phyloP scores from a whole-genome alignment of 108 stramenopile species.

The Licmophora abbreviata region DNA sequence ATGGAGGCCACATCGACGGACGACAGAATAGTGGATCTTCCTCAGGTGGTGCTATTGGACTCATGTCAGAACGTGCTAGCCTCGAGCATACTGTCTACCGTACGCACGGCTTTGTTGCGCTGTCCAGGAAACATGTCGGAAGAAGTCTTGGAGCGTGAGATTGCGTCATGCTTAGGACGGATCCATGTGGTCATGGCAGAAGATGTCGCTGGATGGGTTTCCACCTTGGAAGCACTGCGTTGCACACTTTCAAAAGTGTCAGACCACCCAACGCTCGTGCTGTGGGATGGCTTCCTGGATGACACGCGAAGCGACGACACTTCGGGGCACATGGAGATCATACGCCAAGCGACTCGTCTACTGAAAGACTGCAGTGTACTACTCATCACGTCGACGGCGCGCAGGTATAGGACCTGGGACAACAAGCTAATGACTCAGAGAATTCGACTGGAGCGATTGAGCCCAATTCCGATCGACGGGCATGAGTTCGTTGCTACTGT shows the following conservation, averaged over 20 bases:
- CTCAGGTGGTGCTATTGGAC: background rate
- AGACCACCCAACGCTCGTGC: background rate
- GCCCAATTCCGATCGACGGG: too few species aligned
- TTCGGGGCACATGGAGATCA: background rate
- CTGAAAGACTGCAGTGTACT: background rate
- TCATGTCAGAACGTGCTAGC: background rate
- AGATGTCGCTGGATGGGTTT: background rate
- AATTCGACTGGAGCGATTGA: too few species aligned
- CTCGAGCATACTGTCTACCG: background rate
- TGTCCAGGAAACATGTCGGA: too few species aligned
- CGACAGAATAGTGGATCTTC: background rate
- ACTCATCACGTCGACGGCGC: too few species aligned
- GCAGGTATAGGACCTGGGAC: too few species aligned
- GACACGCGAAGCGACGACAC: background rate
- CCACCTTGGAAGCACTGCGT: background rate
- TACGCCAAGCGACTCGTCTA: background rate
- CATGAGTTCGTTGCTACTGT: too few species aligned
- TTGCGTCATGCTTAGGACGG: background rate
- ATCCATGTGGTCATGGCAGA: background rate
- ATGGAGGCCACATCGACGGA: background rate
- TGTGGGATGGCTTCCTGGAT: conserved; percentile 1
- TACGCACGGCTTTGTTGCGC: background rate
- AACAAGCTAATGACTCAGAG: too few species aligned
- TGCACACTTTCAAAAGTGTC: background rate
- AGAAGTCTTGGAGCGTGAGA: background rate